Base-by-base conservation (phyloP, 2,329 filamentous ascomycete genomes). In the Neocucurbitaria cava region DNA sequence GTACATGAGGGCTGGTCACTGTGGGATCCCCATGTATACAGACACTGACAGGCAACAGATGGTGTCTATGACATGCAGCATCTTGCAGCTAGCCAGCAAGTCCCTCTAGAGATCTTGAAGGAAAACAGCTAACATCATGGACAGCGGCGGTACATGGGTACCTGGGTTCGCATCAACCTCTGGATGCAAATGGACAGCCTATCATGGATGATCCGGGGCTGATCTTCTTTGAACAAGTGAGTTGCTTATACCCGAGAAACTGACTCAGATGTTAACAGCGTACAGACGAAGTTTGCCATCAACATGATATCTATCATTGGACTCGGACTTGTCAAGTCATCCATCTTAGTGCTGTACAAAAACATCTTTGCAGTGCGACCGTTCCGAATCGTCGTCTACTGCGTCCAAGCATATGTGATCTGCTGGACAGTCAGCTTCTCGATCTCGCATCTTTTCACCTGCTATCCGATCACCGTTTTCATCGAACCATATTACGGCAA, bases 261-360 rank as follows among this genome's bases (percentile, higher is more conserved):
- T 35, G 31, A 35, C 17, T 17, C 9, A 6, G 31, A n/a, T 15
- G 15, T 17, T 59, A 4, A 54, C 39, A 23, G n/a, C 20, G 13
- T 18, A 13, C 28, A 71, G 65, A 67, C 67, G 10, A 70, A 70
- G 41, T 71, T 71, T 36, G 58, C 61, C 5, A 30, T 66, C 7
- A 68, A 72, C 53, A 59, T 67, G 35, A 56, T 71, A 44, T 68
- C 65, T 15, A 61, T 71, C 24, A 43, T 67, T 3, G 63, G 64
- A 6, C 59, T 70, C 6, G 64, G 66, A n/a, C 59, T 68, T 18
- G 57, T 65, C 57, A 73, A 73, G 38, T 56, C 64, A 11, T 72
- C 69, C 20, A 69, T 73, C 33, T 54, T 73, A 10, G 47, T 72
- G 21, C 60, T 70, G 30, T 71, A 71, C 54, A 68, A 64, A 38